Evolutionary conservation across 2,329 filamentous ascomycete genomes (phyloP).

Genomic region (Furcasterigmium sp.): DNA sequence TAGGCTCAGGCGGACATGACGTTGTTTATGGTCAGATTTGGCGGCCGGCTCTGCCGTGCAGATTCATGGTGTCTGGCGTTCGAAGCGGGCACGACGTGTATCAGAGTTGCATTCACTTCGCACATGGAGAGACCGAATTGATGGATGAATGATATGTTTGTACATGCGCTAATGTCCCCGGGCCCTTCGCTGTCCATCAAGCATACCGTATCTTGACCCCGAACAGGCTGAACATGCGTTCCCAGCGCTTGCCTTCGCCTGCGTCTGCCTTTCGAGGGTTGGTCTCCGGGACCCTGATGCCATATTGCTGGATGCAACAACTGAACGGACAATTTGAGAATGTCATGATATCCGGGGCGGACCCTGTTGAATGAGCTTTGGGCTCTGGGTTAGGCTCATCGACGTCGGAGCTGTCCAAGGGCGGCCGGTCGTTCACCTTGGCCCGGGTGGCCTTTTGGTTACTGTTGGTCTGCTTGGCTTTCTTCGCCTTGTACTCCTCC

Average conservation of each 20-base stretch:
- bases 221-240: constrained; percentile 59
- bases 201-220: constrained; percentile 49
- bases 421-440: constrained; percentile 20
- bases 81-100: neutral
- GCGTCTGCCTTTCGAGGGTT: constrained; percentile 38
- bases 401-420: constrained; percentile 31
- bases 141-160: too few species aligned
- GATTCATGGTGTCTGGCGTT: neutral
- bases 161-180: too few species aligned
- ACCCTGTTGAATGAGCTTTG: neutral
- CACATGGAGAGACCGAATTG: too few species aligned
- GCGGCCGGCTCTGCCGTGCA: neutral
- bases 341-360: too few species aligned
- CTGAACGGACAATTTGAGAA: constrained; percentile 56
- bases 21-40: neutral
- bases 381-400: constrained; percentile 12
- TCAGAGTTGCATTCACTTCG: too few species aligned
- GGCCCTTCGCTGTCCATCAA: too few species aligned
- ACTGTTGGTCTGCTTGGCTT: constrained; percentile 13
- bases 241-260: constrained; percentile 47
- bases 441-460: too few species aligned
- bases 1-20: neutral
- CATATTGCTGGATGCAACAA: constrained; percentile 70
- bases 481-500: constrained; percentile 57
- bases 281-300: constrained; percentile 40